These are phyloP conservation scores for Hyaloscypha variabilis DNA, from an alignment of 495 filamentous ascomycete genomes.

Conservation along the genomic window DNA sequence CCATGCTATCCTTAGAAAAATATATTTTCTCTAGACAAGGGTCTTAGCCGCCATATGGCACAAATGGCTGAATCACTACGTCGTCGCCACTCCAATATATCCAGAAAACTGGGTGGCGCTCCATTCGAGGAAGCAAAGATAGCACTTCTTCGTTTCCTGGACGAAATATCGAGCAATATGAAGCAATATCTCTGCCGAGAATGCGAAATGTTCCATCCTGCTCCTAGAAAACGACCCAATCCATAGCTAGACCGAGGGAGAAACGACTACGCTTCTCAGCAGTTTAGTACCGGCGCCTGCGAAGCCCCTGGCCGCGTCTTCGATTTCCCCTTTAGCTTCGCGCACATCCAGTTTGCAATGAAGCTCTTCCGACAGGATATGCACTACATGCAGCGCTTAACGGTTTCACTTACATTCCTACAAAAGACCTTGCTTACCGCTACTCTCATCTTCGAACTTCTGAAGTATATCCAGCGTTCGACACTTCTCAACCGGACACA, in stretches of 20 bases:
- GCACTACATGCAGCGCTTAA: neutral
- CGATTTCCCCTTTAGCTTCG: neutral
- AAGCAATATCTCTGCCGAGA: neutral
- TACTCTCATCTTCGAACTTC: neutral
- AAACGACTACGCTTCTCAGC: neutral
- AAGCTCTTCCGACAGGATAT: neutral
- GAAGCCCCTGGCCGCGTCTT: neutral
- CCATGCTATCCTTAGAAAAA: too few species aligned
- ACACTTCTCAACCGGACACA: neutral
- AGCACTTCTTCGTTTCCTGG: neutral
- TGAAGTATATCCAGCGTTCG: neutral
- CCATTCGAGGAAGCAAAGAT: neutral
- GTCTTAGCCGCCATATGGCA: too few species aligned
- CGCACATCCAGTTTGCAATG: neutral
- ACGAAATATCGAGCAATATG: neutral
- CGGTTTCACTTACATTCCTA: neutral
- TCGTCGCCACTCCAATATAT: too few species aligned
- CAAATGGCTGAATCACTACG: too few species aligned
- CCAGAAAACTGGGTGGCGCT: too few species aligned
- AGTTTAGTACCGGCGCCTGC: neutral
- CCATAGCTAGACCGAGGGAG: neutral
- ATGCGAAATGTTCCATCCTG: neutral
- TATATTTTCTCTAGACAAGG: too few species aligned
- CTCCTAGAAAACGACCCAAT: neutral
- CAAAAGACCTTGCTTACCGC: neutral